Evolutionary conservation across 2,329 filamentous ascomycete genomes (phyloP), one percentile per base, ranked within the genome.

Genomic region (Trichoderma polysporum): DNA sequence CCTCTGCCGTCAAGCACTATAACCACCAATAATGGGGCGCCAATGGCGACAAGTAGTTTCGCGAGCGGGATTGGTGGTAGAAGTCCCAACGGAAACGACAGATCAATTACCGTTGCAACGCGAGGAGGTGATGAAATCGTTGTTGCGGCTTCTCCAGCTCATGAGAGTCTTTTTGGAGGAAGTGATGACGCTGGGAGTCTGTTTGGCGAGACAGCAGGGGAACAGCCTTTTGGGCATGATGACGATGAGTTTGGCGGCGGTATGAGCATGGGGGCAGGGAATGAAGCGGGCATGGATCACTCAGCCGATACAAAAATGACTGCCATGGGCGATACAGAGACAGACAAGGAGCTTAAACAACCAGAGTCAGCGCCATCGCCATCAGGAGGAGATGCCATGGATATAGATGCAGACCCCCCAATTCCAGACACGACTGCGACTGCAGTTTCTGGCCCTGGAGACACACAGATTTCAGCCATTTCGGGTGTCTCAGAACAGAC

Each of bases 181-280:
- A 93, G 92, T 71, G 88, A 89, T 22, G 88, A 89, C 22, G 88
- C 86, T 0, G 93, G 93, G 54, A 97, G 93, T 2, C 83, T 99
- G 1, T 99, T 98, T 76, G 95, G 94, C 2, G 93, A 96, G 71
- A 90, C 81, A 10, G 79, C 81, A 15, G 76, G 89, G 78, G 75
- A 78, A 78, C 75, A 85, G 27, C 89, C 87, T 4, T 96, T 93
- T 75, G 91, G 86, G 0, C 89, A 91, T 13, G 93, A 97, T 50
- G 93, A 97, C 47, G 93, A 96, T 71, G 91, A 94, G 70, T 93
- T 96, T 71, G 90, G 89, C 3, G 83, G 89, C 66, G 90, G 90
- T 1, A 90, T 97, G 78, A 88, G 88, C 41, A 82, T 84, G 74
- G 79, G 79, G 63, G 74, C 80, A 1, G 78, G 71, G 0, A 75